These are phyloP conservation scores for Boletus vermiculosoides DNA, from an alignment of 768 basidiomycete genomes.

Conservation along the genomic window DNA sequence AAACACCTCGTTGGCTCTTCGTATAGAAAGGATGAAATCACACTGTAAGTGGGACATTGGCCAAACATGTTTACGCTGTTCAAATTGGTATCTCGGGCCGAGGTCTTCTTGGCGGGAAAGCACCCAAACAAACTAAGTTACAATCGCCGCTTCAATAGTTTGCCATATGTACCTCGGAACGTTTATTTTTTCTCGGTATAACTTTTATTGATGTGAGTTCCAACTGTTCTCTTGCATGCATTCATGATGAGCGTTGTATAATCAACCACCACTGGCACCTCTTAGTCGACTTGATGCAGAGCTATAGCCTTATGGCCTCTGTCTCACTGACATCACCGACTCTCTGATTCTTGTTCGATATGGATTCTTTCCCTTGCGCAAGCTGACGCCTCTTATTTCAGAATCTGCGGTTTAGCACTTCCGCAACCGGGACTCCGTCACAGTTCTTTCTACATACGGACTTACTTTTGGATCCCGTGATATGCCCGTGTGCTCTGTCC, in stretches of 20 bases:
- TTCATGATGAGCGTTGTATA: conserved; percentile 79
- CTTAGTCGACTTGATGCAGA: conserved; percentile 78
- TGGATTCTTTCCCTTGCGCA: background rate
- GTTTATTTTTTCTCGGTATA: background rate
- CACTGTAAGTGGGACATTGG: no score
- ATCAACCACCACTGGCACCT: conserved; percentile 80
- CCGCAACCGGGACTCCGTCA: background rate
- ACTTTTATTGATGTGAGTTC: conserved; percentile 15
- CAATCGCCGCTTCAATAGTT: conserved; percentile 22
- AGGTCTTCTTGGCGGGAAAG: background rate
- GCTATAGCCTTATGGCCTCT: conserved; percentile 35
- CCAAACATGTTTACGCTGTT: no score
- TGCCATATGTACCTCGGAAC: background rate
- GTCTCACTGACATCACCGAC: conserved; percentile 79
- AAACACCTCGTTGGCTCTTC: no score
- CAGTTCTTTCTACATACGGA: background rate
- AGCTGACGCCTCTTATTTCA: conserved; percentile 22
- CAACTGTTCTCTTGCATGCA: background rate
- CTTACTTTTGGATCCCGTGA: conserved; percentile 1
- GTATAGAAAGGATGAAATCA: no score
- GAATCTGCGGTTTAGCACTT: background rate
- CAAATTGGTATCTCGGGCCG: background rate
- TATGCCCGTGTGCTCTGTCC: background rate
- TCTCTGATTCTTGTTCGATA: conserved; percentile 39
- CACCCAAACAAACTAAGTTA: background rate